Evolutionary conservation across 768 basidiomycete species (phyloP).

Genomic region (Leucosporidium creatinivorum): DNA sequence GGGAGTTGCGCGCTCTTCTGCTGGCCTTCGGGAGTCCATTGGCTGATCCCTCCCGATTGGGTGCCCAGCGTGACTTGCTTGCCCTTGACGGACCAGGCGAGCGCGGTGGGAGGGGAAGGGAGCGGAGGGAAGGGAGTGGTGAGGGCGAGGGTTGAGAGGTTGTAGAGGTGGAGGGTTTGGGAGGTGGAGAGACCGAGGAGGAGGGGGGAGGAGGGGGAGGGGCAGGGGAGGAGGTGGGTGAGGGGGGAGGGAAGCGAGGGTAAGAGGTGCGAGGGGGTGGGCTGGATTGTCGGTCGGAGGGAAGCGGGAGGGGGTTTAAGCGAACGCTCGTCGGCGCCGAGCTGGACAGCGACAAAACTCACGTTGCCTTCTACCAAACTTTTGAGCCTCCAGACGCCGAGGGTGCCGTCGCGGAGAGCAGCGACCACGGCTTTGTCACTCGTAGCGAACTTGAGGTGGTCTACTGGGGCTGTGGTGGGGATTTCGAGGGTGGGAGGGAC

Average conservation of each 20-base stretch:
- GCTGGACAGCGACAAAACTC: background rate
- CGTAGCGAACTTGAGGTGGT: slow-evolving; percentile 34
- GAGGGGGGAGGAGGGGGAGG: slow-evolving; percentile 8
- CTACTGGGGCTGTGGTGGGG: background rate
- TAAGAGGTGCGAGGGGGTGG: slow-evolving; percentile 18
- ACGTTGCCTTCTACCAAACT: slow-evolving; percentile 25
- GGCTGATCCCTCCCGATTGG: slow-evolving; percentile 37
- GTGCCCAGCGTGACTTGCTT: slow-evolving; percentile 45
- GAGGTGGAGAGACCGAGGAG: slow-evolving; percentile 11
- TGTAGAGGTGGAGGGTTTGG: slow-evolving; percentile 4
- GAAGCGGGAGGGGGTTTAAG: no score
- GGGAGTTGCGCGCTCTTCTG: slow-evolving; percentile 40
- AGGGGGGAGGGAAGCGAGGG: slow-evolving; percentile 22
- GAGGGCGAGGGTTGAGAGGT: slow-evolving; percentile 10
- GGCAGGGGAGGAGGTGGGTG: slow-evolving; percentile 29
- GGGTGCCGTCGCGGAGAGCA: slow-evolving; percentile 20
- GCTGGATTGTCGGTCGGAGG: background rate
- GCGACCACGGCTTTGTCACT: slow-evolving; percentile 32
- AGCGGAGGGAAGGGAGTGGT: slow-evolving; percentile 9
- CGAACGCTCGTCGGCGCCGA: no score
- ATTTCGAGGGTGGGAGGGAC: background rate
- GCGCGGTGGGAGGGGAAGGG: slow-evolving; percentile 2
- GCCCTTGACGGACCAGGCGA: slow-evolving; percentile 45
- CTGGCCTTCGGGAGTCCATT: slow-evolving; percentile 44
- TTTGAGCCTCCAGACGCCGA: slow-evolving; percentile 28